Conservation (phyloP, 2,329 filamentous ascomycete genomes). For the Colletotrichum orbiculare region DNA sequence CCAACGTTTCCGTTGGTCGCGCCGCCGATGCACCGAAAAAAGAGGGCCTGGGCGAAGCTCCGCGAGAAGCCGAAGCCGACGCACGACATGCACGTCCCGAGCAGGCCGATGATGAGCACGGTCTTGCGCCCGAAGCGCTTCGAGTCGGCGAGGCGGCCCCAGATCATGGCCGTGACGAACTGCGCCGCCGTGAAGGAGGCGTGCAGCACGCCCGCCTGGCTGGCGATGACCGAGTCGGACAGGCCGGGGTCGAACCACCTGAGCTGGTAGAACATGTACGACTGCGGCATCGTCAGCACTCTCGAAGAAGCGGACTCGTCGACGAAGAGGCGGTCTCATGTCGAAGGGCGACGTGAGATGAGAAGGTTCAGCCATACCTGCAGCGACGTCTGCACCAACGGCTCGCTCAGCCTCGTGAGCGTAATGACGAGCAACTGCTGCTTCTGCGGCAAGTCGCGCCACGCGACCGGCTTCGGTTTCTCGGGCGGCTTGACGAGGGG, state of each 20-base stretch:
- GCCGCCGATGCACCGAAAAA: slow-evolving; percentile 75
- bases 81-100: slow-evolving; percentile 73
- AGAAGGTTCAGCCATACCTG: slow-evolving; percentile 45
- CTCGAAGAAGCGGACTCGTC: background rate
- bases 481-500: slow-evolving; percentile 25
- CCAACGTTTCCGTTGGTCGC: slow-evolving; percentile 61
- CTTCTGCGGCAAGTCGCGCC: slow-evolving; percentile 80
- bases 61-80: slow-evolving; percentile 79
- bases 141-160: slow-evolving; percentile 78
- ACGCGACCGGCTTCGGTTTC: slow-evolving; percentile 65
- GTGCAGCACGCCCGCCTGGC: slow-evolving; percentile 81
- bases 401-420: slow-evolving; percentile 82
- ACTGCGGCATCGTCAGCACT: slow-evolving; percentile 41
- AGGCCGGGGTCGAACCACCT: slow-evolving; percentile 73
- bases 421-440: slow-evolving; percentile 82
- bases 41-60: slow-evolving; percentile 71
- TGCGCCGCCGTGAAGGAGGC: slow-evolving; percentile 85
- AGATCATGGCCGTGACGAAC: slow-evolving; percentile 84
- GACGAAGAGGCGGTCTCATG: background rate
- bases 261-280: slow-evolving; percentile 92
- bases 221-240: slow-evolving; percentile 73
- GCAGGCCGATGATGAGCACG: slow-evolving; percentile 80
- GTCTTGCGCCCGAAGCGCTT: slow-evolving; percentile 77
- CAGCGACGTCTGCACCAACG: slow-evolving; percentile 81
- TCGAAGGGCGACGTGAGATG: slow-evolving; percentile 36